Percentiles rank a stretch among this genome's conserved stretches.
Conservation (phyloP, 768 basidiomycete genomes). For the Suillus americanus region DNA sequence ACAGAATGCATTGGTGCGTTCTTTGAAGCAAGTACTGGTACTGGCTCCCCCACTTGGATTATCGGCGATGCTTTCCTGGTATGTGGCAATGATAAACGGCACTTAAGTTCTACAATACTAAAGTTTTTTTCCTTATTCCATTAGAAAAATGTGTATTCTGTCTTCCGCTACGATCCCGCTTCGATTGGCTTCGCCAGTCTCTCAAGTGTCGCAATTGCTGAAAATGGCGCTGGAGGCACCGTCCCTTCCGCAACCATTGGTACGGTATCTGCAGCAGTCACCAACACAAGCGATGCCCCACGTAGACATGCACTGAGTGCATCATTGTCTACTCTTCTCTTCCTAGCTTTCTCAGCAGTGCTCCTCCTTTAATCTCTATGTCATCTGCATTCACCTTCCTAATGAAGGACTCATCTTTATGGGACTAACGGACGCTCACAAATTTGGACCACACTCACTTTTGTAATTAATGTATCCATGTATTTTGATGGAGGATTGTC, state of each 20-base stretch:
- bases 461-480: not conserved
- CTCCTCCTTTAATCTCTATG: not conserved
- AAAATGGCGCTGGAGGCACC: conserved; percentile 29
- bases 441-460: not conserved
- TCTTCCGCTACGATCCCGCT: conserved; percentile 49
- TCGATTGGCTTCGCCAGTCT: conserved; percentile 52
- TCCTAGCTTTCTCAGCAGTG: not conserved
- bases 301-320: conserved; percentile 1
- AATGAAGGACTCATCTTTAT: not conserved
- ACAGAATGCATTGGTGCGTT: conserved; percentile 53
- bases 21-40: conserved; percentile 41
- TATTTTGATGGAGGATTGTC: not conserved
- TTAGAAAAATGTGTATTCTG: conserved; percentile 58
- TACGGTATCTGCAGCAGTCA: conserved; percentile 45
- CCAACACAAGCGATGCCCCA: conserved; percentile 17
- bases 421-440: not conserved
- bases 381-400: not conserved
- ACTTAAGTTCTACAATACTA: not conserved
- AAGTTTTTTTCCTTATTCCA: not conserved
- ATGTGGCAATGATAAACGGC: conserved; percentile 6
- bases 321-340: not conserved
- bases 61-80: conserved; percentile 52
- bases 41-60: conserved; percentile 44
- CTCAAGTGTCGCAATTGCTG: conserved; percentile 28
- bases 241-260: conserved; percentile 62